Evolutionary conservation across 2,329 filamentous ascomycete genomes (phyloP).

Genomic region (Dactylellina parvicollis): DNA sequence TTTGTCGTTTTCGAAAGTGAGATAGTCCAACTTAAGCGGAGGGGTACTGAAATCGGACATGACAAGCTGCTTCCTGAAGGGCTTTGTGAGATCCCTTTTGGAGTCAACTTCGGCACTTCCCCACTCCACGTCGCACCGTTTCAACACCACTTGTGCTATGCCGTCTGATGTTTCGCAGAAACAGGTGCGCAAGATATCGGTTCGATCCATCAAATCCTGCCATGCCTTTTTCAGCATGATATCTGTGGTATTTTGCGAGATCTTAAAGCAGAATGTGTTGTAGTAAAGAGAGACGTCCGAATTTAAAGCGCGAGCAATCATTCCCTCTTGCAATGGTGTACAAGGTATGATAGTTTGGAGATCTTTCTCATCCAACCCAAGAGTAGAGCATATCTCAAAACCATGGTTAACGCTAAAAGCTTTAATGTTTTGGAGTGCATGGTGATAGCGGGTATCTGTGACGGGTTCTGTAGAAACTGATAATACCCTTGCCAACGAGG

Average conservation of each 20-base stretch:
- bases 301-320: slow-evolving; percentile 76
- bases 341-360: slow-evolving; percentile 83
- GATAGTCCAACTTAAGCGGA: slow-evolving; percentile 20
- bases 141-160: slow-evolving; percentile 76
- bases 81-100: slow-evolving; percentile 53
- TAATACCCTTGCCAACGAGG: slow-evolving; percentile 60
- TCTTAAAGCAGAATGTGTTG: slow-evolving; percentile 73
- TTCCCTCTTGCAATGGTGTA: slow-evolving; percentile 85
- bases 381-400: slow-evolving; percentile 65
- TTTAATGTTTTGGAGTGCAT: slow-evolving; percentile 70
- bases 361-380: slow-evolving; percentile 66
- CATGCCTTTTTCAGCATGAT: slow-evolving; percentile 69
- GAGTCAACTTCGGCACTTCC: slow-evolving; percentile 59
- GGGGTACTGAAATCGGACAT: slow-evolving; percentile 59
- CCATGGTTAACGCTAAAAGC: slow-evolving; percentile 73
- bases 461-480: slow-evolving; percentile 44
- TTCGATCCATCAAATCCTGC: slow-evolving; percentile 64
- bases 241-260: slow-evolving; percentile 61
- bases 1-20: slow-evolving; percentile 24
- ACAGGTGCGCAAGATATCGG: slow-evolving; percentile 75
- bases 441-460: slow-evolving; percentile 60
- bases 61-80: slow-evolving; percentile 13
- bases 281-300: slow-evolving; percentile 74
- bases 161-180: slow-evolving; percentile 80
- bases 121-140: slow-evolving; percentile 64